These are phyloP conservation scores for Colletotrichum acutatum DNA, from an alignment of 2,329 filamentous ascomycete species.

Conservation along the genomic window DNA sequence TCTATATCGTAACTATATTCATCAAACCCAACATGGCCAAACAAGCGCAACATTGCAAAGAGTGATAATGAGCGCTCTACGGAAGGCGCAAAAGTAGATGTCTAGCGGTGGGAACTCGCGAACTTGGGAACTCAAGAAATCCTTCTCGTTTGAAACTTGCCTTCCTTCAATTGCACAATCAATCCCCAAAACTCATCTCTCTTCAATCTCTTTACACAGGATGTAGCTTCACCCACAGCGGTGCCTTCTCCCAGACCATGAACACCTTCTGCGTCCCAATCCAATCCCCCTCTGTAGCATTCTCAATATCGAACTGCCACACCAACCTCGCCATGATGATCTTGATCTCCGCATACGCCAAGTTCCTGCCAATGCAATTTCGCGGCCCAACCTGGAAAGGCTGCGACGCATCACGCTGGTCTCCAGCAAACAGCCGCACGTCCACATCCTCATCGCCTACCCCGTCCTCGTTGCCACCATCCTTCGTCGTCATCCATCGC, in stretches of 20 bases:
- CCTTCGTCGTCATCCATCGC: slow-evolving; percentile 47
- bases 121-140: background rate
- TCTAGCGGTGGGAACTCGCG: too few relatives aligned
- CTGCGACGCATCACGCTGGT: slow-evolving; percentile 56
- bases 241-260: slow-evolving; percentile 11
- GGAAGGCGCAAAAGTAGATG: too few relatives aligned
- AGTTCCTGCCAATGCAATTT: slow-evolving; percentile 60
- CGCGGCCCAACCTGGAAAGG: slow-evolving; percentile 60
- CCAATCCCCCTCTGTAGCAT: slow-evolving; percentile 50
- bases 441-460: background rate
- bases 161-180: too few relatives aligned
- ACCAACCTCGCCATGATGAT: slow-evolving; percentile 56
- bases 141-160: background rate
- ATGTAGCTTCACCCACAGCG: slow-evolving; percentile 7
- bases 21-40: too few relatives aligned
- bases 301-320: slow-evolving; percentile 56
- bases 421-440: background rate
- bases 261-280: slow-evolving; percentile 38
- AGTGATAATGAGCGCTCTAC: accelerated
- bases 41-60: too few relatives aligned
- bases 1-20: too few relatives aligned
- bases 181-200: background rate
- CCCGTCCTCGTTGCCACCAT: background rate
- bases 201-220: background rate
- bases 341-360: slow-evolving; percentile 60